Conservation (phyloP, 106 monocot genomes). For the Allium fistulosum region DNA sequence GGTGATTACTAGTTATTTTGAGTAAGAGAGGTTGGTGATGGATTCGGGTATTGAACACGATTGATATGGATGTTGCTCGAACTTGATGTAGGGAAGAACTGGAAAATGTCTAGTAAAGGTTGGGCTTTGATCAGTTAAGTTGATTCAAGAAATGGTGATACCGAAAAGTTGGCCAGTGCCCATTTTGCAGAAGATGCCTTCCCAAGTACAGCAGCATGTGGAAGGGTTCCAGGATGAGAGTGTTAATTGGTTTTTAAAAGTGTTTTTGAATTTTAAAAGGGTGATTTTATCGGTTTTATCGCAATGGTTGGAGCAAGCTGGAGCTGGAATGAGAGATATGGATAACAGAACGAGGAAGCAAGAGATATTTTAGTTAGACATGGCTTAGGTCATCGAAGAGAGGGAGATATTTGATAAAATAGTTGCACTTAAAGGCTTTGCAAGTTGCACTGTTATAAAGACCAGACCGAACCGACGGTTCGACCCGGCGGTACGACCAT, state of each 20-base stretch:
- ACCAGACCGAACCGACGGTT: too few relatives aligned
- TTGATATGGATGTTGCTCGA: slow-evolving; percentile 3
- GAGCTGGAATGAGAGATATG: background rate
- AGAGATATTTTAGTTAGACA: background rate
- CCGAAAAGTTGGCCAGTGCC: background rate
- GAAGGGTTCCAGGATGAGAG: background rate
- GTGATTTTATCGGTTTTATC: background rate
- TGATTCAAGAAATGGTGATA: background rate
- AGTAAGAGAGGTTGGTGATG: slow-evolving; percentile 1
- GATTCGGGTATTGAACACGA: slow-evolving; percentile 5
- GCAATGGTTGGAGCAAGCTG: background rate
- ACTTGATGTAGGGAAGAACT: background rate
- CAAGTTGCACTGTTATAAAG: too few relatives aligned
- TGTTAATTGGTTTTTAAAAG: background rate
- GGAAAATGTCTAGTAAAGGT: background rate
- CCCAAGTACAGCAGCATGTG: slow-evolving; percentile 11
- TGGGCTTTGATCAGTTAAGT: slow-evolving; percentile 4
- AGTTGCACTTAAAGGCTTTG: too few relatives aligned
- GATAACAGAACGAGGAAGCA: background rate
- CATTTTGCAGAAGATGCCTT: background rate
- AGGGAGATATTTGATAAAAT: too few relatives aligned
- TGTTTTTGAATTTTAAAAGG: slow-evolving; percentile 7
- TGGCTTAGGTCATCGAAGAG: too few relatives aligned
- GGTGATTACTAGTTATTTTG: too few relatives aligned
- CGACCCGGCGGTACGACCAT: too few relatives aligned